Conservation (phyloP, 1,284 basidiomycete genomes). For the Rhodotorula sp. region DNA sequence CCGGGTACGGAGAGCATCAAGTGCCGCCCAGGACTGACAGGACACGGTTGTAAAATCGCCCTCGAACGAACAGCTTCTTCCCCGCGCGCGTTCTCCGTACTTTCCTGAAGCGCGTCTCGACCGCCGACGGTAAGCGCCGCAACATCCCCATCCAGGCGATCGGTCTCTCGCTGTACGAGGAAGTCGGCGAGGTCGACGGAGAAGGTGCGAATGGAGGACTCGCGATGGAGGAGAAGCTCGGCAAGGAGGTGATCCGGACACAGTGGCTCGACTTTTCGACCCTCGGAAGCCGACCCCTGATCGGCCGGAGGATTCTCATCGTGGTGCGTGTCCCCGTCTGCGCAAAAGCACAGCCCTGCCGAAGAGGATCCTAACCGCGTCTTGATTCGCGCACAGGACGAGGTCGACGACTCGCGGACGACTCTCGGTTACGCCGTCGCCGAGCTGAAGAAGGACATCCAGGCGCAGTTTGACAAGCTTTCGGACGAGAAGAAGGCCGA, state of each 20-base stretch:
- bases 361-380: neutral
- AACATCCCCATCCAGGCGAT: constrained; percentile 87
- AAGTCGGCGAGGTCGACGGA: constrained; percentile 34
- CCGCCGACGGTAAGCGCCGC: constrained; percentile 59
- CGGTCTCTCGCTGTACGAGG: constrained; percentile 85
- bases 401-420: constrained; percentile 89
- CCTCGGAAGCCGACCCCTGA: constrained; percentile 64
- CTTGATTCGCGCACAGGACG: constrained; percentile 62
- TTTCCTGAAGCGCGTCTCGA: constrained; percentile 66
- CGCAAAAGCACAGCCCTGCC: neutral
- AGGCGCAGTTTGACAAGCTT: constrained; percentile 62
- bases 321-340: constrained; percentile 59
- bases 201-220: constrained; percentile 4
- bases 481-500: constrained; percentile 54
- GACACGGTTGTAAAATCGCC: neutral
- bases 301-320: constrained; percentile 76
- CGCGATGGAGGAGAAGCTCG: constrained; percentile 61
- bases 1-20: no score
- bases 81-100: constrained; percentile 90
- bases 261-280: constrained; percentile 69
- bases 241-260: constrained; percentile 79
- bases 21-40: neutral
- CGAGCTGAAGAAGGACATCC: constrained; percentile 82
- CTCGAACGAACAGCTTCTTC: constrained; percentile 70
- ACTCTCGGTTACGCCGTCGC: constrained; percentile 66